Evolutionary conservation across 805 yeast genomes (phyloP).

Genomic region (Lipomyces spencermartinsiae): DNA sequence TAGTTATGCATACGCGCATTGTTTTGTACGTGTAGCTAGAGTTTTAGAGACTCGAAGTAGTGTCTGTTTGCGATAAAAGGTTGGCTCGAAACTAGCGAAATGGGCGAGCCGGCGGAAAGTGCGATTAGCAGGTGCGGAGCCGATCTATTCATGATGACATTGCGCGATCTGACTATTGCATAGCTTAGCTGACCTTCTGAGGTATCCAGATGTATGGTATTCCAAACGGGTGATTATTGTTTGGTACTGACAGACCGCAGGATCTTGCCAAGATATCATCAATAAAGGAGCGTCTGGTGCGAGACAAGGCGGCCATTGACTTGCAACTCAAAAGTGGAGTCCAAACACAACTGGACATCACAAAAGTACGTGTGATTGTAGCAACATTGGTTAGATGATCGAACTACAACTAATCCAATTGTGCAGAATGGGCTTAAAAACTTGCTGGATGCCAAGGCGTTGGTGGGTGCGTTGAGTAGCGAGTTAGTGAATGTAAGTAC

Average conservation of each 20-base stretch:
- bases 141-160: not conserved
- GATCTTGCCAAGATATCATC: constrained; percentile 47
- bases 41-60: not conserved
- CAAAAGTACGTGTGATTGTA: constrained; percentile 48
- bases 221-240: constrained; percentile 1
- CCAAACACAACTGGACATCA: constrained; percentile 64
- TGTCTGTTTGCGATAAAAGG: not conserved
- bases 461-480: constrained; percentile 58
- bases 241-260: constrained; percentile 12
- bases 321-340: constrained; percentile 74
- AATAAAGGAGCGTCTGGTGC: constrained; percentile 46
- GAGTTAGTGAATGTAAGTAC: constrained; percentile 46
- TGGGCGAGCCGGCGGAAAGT: constrained; percentile 28
- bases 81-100: not conserved
- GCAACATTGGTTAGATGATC: not conserved
- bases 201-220: constrained; percentile 39
- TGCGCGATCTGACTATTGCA: not conserved
- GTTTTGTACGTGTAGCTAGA: not conserved
- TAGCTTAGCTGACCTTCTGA: constrained; percentile 38
- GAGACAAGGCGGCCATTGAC: constrained; percentile 77
- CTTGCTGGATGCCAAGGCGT: constrained; percentile 5
- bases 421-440: constrained; percentile 21
- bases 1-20: not conserved
- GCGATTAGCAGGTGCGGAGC: constrained; percentile 34
- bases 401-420: not conserved